phyloP scores from a whole-genome alignment of 805 yeast species.

The Yarrowia yakushimensis region DNA sequence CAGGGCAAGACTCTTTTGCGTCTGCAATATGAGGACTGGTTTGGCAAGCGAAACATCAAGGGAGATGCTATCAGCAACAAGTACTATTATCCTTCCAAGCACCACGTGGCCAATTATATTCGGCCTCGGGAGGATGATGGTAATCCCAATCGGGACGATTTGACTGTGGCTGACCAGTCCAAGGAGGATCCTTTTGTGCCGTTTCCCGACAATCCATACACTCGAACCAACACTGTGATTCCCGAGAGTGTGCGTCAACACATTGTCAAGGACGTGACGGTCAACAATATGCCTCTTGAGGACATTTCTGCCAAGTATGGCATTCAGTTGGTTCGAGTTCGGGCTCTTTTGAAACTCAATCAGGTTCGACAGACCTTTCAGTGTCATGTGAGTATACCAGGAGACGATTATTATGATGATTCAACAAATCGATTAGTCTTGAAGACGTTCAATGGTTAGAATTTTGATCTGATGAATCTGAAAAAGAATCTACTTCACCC shows the following conservation, averaged over 20 bases:
- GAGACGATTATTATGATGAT: neutral
- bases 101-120: slow-evolving; percentile 11
- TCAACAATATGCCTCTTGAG: slow-evolving; percentile 54
- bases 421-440: slow-evolving; percentile 69
- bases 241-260: slow-evolving; percentile 55
- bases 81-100: slow-evolving; percentile 12
- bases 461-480: slow-evolving; percentile 26
- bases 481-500: no score
- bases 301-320: slow-evolving; percentile 76
- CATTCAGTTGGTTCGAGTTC: slow-evolving; percentile 78
- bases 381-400: slow-evolving; percentile 48
- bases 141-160: slow-evolving; percentile 8
- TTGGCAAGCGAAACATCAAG: slow-evolving; percentile 16
- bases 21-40: slow-evolving; percentile 20
- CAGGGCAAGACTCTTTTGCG: slow-evolving; percentile 18
- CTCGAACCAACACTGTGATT: slow-evolving; percentile 63
- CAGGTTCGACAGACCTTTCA: slow-evolving; percentile 62
- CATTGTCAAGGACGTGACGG: slow-evolving; percentile 55
- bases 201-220: slow-evolving; percentile 70
- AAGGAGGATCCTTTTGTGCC: slow-evolving; percentile 49
- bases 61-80: slow-evolving; percentile 14
- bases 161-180: neutral
- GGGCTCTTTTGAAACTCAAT: slow-evolving; percentile 74
- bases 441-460: slow-evolving; percentile 64
- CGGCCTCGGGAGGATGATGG: neutral